Conservation (phyloP, 1,284 basidiomycete species). For the Heterobasidion occidentale region DNA sequence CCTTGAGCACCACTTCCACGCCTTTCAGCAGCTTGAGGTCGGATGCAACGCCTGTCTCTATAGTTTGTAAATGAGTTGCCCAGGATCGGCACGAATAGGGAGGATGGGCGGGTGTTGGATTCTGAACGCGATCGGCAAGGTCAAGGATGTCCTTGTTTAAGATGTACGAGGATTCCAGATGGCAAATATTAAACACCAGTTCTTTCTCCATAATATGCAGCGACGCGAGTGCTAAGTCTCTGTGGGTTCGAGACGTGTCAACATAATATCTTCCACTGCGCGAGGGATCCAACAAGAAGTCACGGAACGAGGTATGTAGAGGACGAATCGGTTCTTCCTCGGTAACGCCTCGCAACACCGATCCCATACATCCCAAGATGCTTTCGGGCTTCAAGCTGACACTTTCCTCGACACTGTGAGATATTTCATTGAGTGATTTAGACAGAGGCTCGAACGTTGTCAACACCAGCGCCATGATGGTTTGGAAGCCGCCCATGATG, state of each 20-base stretch:
- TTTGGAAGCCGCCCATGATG: neutral
- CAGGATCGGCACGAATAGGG: neutral
- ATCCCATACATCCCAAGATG: neutral
- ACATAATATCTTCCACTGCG: neutral
- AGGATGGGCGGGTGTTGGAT: neutral
- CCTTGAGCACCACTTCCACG: neutral
- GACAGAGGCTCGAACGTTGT: neutral
- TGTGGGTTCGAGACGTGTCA: neutral
- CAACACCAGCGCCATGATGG: neutral
- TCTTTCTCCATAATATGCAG: neutral
- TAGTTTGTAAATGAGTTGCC: neutral
- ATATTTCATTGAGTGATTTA: neutral
- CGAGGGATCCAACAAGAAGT: neutral
- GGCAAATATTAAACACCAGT: neutral
- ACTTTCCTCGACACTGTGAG: neutral
- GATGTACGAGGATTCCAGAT: neutral
- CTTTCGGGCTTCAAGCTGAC: neutral
- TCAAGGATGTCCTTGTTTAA: neutral
- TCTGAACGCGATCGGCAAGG: neutral
- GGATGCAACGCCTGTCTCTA: neutral
- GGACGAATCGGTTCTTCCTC: neutral
- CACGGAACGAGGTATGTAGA: neutral
- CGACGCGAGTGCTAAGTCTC: neutral
- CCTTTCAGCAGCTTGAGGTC: neutral
- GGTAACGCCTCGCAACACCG: neutral